A percentile compares a stretch with the other conserved stretches of the same genome.
Conservation (phyloP, 176 grass and related monocot species). For the Cenchrus fungigraminus region DNA sequence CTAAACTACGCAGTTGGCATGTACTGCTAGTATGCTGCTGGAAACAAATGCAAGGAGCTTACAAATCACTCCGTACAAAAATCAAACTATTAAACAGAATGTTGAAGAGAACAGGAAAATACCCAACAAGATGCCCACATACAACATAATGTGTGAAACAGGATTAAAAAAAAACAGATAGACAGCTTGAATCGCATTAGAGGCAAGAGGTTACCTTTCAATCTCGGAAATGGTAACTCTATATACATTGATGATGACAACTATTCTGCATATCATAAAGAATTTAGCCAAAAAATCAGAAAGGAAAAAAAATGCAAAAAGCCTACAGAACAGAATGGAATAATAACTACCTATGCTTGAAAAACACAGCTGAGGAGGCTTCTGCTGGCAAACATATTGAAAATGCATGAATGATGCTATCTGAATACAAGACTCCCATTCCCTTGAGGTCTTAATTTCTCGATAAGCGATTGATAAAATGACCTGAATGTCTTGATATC, state of each 20-base stretch:
- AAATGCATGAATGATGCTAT: constrained; percentile 65
- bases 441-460: constrained; percentile 86
- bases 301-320: neutral
- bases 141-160: constrained; percentile 10
- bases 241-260: constrained; percentile 59
- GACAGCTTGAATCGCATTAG: constrained; percentile 4
- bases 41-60: neutral
- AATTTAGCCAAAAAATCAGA: constrained; percentile 25
- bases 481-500: constrained; percentile 84
- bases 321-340: neutral
- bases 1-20: neutral
- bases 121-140: neutral
- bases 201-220: constrained; percentile 54
- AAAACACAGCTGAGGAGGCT: constrained; percentile 29
- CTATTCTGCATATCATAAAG: constrained; percentile 47
- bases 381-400: constrained; percentile 35
- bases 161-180: neutral
- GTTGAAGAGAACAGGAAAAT: constrained; percentile 1
- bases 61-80: neutral
- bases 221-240: constrained; percentile 52
- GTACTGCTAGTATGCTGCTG: neutral
- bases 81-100: constrained; percentile 23
- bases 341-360: constrained; percentile 52
- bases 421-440: constrained; percentile 94
- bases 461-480: constrained; percentile 87